Conservation (phyloP, 2,329 filamentous ascomycete genomes). For the Pestalotiopsis sp. region DNA sequence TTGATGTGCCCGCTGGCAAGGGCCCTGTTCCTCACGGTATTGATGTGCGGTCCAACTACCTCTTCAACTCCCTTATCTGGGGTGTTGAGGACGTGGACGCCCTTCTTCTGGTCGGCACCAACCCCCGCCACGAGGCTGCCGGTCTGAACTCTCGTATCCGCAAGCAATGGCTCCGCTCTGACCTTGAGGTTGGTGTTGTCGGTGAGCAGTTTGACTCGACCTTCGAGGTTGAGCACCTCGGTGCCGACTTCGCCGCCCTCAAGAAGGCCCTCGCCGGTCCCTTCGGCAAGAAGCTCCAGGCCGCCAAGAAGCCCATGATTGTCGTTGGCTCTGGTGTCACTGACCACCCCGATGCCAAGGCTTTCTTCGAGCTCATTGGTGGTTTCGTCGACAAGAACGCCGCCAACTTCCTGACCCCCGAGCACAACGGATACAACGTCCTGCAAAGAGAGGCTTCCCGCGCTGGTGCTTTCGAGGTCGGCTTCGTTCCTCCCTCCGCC, state of each 20-base stretch:
- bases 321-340: slow-evolving; percentile 90
- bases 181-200: slow-evolving; percentile 88
- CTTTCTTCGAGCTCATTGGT: slow-evolving; percentile 89
- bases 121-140: slow-evolving; percentile 92
- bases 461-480: slow-evolving; percentile 91
- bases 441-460: slow-evolving; percentile 92
- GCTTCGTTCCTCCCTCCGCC: slow-evolving; percentile 84
- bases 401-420: slow-evolving; percentile 79
- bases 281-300: slow-evolving; percentile 90
- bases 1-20: slow-evolving; percentile 85
- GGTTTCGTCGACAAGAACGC: slow-evolving; percentile 92
- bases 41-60: slow-evolving; percentile 91
- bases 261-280: slow-evolving; percentile 83
- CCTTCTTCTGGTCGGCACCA: slow-evolving; percentile 91
- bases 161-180: slow-evolving; percentile 96
- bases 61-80: slow-evolving; percentile 94
- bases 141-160: slow-evolving; percentile 95
- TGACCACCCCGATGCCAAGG: slow-evolving; percentile 88
- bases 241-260: slow-evolving; percentile 74
- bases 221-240: slow-evolving; percentile 93
- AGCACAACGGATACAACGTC: slow-evolving; percentile 98
- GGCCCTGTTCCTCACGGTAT: slow-evolving; percentile 88
- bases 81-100: slow-evolving; percentile 93
- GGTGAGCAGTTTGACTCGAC: slow-evolving; percentile 92
- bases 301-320: slow-evolving; percentile 93